Evolutionary conservation across 106 monocot genomes (phyloP), one percentile per base, ranked within the genome.

Genomic region (Xerophyta viscosa): DNA sequence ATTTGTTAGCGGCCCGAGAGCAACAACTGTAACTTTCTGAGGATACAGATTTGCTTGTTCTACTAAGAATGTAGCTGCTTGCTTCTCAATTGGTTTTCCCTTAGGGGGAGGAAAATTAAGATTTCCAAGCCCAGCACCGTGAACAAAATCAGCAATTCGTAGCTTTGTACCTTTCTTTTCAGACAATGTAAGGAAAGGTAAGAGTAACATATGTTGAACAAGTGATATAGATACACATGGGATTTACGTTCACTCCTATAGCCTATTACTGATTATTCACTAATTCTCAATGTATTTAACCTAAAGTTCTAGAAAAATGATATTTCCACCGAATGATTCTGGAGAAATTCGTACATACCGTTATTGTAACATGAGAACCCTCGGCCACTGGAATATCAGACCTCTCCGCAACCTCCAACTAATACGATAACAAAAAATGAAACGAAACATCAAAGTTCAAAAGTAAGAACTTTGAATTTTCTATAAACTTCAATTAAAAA

Each of bases 51-150:
- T 86, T 30, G 81, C 82, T 66, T 89, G 76, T 27, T 98, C 66
- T 52, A 98, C 69, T 20, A 98, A 73, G 66, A 82, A 98, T 15
- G 59, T 67, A 37, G 79, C 62, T 65, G 90, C 96, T 68, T 85
- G 79, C 52, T 86, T 69, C 58, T 77, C 76, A 24, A 86, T 71
- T 29, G 71, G 68, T 31, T 77, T 73, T 50, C 76, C 89, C 18
- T 67, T 48, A 17, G 96, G 89, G 33, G 81, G 68, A 62, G 89
- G 77, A 31, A 98, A 98, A 58, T 89, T 86, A 42, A 85, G 96
- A 49, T 98, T 98, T 60, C 96, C 96, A 63, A 98, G 78, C 29
- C 96, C 96, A 67, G 75, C 50, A 41, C 96, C 96, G 68, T 98
- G 96, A 52, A 89, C 89, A 64, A 98, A 98, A 57, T 64, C 61